Evolutionary conservation across 1,284 basidiomycete species (phyloP), one percentile per base, ranked within the genome.

Genomic region (Lignosus rhinocerotis): DNA sequence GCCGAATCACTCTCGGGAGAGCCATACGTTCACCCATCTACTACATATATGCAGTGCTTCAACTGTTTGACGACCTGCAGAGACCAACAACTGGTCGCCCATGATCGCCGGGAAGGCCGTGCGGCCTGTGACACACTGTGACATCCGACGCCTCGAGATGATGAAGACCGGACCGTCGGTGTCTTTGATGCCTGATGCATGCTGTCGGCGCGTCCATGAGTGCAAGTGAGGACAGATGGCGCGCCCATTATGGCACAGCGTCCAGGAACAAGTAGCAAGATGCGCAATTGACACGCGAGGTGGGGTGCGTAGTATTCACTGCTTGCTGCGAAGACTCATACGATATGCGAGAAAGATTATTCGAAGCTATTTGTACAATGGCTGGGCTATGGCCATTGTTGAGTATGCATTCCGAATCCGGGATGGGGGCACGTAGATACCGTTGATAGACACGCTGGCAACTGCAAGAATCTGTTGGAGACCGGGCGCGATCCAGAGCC

Each of bases 401-500:
- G 19, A 17, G 36, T n/a, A 50, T 14, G 9, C 19, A 38, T 16
- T 25, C 19, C 17, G 31, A 33, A 21, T 36, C 9, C 34, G 16
- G 19, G 21, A 9, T 30, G 36, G 21, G 30, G 11, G 36, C 8
- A 11, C 48, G 36, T 49, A 30, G 48, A 43, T 39, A 51, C 48
- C n/a, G 47, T 12, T 39, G 39, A 45, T 33, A 51, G 25, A 9
- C 12, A 34, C 47, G 47, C 33, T 38, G 12, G 41, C 47, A 25
- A 43, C 41, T 43, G 32, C 19, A 30, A 6, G 38, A 43, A 16
- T n/a, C 25, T 10, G 21, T 7, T 46, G 34, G 47, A 43, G 19
- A 55, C 41, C 41, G 47, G 48, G 54, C 54, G 54, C 48, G 54
- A 56, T 56, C 39, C 33, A 41, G 38, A 42, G 39, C 50, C 50